Evolutionary conservation across 2,329 filamentous ascomycete genomes (phyloP).

Genomic region (Clathrospora elynae): DNA sequence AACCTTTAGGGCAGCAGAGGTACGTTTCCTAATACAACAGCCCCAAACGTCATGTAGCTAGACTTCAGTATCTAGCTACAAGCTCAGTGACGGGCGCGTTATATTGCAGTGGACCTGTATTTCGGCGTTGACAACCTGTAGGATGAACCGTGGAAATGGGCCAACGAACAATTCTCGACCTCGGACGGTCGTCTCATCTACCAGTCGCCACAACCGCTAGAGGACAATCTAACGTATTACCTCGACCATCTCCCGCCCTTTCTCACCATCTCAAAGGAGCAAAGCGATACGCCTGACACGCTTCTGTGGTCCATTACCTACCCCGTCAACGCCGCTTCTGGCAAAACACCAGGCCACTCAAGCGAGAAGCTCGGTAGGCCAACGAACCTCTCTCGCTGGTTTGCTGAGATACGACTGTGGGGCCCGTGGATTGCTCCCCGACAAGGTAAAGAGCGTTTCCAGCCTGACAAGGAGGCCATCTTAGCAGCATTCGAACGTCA

Average conservation of each 20-base stretch:
- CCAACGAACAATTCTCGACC: constrained; percentile 66
- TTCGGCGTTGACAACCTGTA: constrained; percentile 11
- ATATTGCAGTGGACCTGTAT: too few relatives aligned
- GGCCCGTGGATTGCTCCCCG: constrained; percentile 87
- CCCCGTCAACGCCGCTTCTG: constrained; percentile 60
- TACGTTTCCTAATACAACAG: too few relatives aligned
- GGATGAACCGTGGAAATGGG: constrained; percentile 70
- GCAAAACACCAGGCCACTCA: constrained; percentile 62
- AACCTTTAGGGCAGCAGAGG: constrained; percentile 64
- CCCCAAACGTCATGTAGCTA: too few relatives aligned
- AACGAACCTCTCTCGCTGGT: constrained; percentile 72
- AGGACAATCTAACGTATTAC: constrained; percentile 58
- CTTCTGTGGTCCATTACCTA: constrained; percentile 71
- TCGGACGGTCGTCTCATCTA: constrained; percentile 68
- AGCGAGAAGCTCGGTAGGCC: constrained; percentile 67
- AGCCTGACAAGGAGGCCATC: constrained; percentile 76
- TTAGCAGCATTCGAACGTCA: constrained; percentile 76
- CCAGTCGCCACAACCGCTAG: constrained; percentile 45
- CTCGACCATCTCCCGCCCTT: constrained; percentile 63
- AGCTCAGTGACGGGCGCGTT: too few relatives aligned
- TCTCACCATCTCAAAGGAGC: constrained; percentile 59
- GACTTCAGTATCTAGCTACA: too few relatives aligned
- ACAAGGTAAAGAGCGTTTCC: constrained; percentile 72
- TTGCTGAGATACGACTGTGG: constrained; percentile 79
- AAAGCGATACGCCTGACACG: constrained; percentile 71